These are phyloP conservation scores for Rhizopus delemar DNA, from an alignment of 371 early-diverging fungal species.

Conservation along the genomic window DNA sequence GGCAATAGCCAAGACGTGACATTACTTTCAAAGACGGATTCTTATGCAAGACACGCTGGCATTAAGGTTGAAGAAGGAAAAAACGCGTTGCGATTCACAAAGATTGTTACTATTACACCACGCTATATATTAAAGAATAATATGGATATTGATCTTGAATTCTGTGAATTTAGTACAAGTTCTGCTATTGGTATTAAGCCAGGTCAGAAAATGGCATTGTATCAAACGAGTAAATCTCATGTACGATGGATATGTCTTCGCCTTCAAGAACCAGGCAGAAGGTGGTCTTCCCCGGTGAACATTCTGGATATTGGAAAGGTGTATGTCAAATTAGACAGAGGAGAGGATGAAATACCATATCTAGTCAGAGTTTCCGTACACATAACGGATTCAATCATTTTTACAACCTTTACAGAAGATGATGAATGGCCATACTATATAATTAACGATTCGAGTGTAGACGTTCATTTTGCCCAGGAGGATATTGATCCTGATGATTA, in stretches of 20 bases:
- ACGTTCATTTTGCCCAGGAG: conserved; percentile 78
- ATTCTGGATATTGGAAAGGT: conserved; percentile 84
- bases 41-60: conserved; percentile 62
- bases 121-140: conserved; percentile 86
- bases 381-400: conserved; percentile 85
- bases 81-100: conserved; percentile 63
- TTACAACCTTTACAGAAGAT: conserved; percentile 76
- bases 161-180: conserved; percentile 52
- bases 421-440: conserved; percentile 90
- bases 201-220: conserved; percentile 55
- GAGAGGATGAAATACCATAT: conserved; percentile 50
- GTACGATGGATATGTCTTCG: conserved; percentile 58
- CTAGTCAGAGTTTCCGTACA: conserved; percentile 76
- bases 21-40: conserved; percentile 41
- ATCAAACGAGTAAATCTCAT: conserved; percentile 45
- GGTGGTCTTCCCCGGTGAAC: conserved; percentile 79
- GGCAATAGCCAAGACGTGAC: conserved; percentile 70
- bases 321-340: conserved; percentile 71
- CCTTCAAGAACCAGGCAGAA: conserved; percentile 39
- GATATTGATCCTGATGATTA: conserved; percentile 33
- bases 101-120: conserved; percentile 79
- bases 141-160: conserved; percentile 56
- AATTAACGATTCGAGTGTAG: conserved; percentile 76
- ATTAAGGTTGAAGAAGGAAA: conserved; percentile 67
- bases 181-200: conserved; percentile 32